phyloP scores from a whole-genome alignment of 1,139 yeast genomes.

The Yarrowia galli region DNA sequence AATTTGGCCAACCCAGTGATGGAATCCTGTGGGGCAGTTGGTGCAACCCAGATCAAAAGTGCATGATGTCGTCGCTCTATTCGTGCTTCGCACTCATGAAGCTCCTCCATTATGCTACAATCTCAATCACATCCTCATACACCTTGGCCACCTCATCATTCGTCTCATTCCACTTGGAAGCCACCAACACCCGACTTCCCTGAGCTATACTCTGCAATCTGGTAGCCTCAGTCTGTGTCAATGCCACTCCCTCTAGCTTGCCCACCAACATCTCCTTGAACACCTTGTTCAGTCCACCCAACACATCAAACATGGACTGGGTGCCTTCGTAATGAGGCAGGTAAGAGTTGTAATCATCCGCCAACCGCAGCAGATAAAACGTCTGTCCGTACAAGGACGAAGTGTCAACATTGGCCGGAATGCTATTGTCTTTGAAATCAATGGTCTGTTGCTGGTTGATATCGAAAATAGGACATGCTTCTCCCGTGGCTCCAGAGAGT shows the following conservation, averaged over 20 bases:
- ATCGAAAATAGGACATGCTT: background rate
- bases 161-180: constrained; percentile 1
- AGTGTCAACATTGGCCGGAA: constrained; percentile 11
- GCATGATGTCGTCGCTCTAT: background rate
- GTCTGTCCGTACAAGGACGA: constrained; percentile 28
- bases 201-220: constrained; percentile 34
- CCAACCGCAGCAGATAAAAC: constrained; percentile 18
- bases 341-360: constrained; percentile 30
- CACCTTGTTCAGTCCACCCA: background rate
- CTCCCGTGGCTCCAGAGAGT: background rate
- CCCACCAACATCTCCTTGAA: constrained; percentile 16
- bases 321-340: constrained; percentile 19
- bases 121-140: constrained; percentile 25
- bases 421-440: constrained; percentile 2
- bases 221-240: constrained; percentile 23
- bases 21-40: too few relatives aligned
- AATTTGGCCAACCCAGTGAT: too few relatives aligned
- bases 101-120: background rate
- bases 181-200: constrained; percentile 3
- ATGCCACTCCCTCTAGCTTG: background rate
- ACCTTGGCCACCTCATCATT: background rate
- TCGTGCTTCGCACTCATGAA: constrained; percentile 1
- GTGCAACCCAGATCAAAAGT: too few relatives aligned
- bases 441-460: constrained; percentile 24
- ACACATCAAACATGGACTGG: constrained; percentile 9